These are phyloP conservation scores for Fusarium ramigenum DNA, from an alignment of 2,329 filamentous ascomycete genomes.

Conservation along the genomic window DNA sequence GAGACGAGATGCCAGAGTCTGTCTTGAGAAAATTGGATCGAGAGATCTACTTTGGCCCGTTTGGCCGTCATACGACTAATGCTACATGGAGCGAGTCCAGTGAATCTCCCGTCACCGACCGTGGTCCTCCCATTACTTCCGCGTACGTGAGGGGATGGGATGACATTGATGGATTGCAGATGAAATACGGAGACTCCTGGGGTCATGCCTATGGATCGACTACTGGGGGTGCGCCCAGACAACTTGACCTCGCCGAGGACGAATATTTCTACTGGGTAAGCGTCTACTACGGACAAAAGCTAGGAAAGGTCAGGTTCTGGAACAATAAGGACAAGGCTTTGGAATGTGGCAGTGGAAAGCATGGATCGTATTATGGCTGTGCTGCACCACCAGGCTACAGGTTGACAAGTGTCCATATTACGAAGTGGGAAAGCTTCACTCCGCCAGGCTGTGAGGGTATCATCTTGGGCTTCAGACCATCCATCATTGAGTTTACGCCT, in stretches of 20 bases:
- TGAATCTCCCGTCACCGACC: not conserved
- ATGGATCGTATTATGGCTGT: not conserved
- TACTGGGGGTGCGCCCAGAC: not conserved
- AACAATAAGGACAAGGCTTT: not conserved
- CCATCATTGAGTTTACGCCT: not conserved
- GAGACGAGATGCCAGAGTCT: not conserved
- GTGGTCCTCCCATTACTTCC: not conserved
- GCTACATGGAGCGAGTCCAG: not conserved
- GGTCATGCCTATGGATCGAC: not conserved
- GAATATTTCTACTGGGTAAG: not conserved
- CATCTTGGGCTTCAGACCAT: not conserved
- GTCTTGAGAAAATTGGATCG: not conserved
- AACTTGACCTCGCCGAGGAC: not conserved
- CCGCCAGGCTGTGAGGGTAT: not conserved
- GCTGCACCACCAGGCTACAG: not conserved
- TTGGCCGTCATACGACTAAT: not conserved
- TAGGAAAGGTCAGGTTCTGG: not conserved
- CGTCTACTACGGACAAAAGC: not conserved
- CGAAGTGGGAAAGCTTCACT: not conserved
- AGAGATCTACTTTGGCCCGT: not conserved
- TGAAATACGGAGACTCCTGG: not conserved
- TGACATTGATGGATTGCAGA: not conserved
- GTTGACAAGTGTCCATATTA: not conserved
- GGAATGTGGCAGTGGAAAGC: not conserved
- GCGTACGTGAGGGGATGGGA: not conserved